phyloP scores from a whole-genome alignment of 2,329 filamentous ascomycete species.

The Plenodomus lindquistii region DNA sequence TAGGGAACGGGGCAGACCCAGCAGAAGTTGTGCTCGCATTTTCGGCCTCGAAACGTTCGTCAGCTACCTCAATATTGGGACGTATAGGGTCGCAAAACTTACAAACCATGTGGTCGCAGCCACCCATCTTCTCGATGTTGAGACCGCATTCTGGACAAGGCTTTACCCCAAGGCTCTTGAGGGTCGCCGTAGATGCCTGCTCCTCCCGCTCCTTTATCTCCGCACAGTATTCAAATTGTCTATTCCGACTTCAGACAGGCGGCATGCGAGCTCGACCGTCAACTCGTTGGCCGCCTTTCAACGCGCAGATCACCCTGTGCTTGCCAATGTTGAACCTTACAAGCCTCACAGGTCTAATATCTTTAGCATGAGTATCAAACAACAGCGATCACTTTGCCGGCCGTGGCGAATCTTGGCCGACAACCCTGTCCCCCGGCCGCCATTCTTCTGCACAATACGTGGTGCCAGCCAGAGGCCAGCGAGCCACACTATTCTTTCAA shows the following conservation, averaged over 20 bases:
- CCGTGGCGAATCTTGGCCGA: too few relatives aligned
- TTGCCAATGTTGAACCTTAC: too few relatives aligned
- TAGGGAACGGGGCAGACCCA: constrained; percentile 21
- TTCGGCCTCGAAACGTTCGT: constrained; percentile 6
- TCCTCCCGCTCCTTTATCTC: constrained; percentile 21
- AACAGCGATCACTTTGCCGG: too few relatives aligned
- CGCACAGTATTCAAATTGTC: constrained; percentile 14
- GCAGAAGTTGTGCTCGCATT: constrained; percentile 28
- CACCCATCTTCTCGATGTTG: constrained; percentile 30
- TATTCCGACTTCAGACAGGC: too few relatives aligned
- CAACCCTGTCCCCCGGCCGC: too few relatives aligned
- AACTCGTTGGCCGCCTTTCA: not conserved
- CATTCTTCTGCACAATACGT: too few relatives aligned
- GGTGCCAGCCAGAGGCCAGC: too few relatives aligned
- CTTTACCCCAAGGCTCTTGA: constrained; percentile 30
- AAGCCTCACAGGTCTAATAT: too few relatives aligned
- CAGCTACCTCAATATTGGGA: not conserved
- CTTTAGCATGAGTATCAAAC: too few relatives aligned
- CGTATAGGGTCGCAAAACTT: constrained; percentile 3
- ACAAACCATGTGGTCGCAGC: constrained; percentile 34
- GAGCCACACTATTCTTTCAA: too few relatives aligned
- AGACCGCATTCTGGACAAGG: constrained; percentile 29
- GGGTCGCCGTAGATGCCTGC: constrained; percentile 9
- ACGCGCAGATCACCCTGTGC: too few relatives aligned
- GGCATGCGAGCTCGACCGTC: constrained; percentile 26